These are phyloP conservation scores for Stemphylium beticola DNA, from an alignment of 2,329 filamentous ascomycete species.

Conservation along the genomic window DNA sequence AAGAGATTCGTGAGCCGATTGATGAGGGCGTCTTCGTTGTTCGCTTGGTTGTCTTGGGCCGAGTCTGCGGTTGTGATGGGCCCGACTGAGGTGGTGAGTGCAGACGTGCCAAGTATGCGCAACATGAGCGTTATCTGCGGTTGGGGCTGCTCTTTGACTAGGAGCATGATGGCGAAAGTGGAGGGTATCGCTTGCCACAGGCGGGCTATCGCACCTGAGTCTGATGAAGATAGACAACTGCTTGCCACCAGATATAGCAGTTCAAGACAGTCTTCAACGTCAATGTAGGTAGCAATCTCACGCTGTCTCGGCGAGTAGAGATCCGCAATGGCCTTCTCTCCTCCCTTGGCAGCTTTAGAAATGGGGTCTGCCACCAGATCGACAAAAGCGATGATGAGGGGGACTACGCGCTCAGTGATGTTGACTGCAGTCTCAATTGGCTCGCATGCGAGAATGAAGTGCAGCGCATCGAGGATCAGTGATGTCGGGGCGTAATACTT, in stretches of 20 bases:
- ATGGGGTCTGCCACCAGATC: slow-evolving; percentile 63
- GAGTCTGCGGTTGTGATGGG: slow-evolving; percentile 62
- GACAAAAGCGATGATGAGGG: slow-evolving; percentile 53
- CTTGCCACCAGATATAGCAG: slow-evolving; percentile 69
- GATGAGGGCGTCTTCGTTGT: slow-evolving; percentile 58
- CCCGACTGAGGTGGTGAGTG: slow-evolving; percentile 68
- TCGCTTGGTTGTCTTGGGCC: slow-evolving; percentile 38
- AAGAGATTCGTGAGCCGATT: slow-evolving; percentile 69
- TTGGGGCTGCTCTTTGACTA: slow-evolving; percentile 70
- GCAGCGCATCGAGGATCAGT: slow-evolving; percentile 68
- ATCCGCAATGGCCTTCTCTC: slow-evolving; percentile 33
- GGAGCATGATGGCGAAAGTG: slow-evolving; percentile 70
- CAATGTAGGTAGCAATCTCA: slow-evolving; percentile 63
- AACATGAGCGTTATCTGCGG: slow-evolving; percentile 69
- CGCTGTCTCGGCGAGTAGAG: slow-evolving; percentile 48
- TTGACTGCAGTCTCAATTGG: slow-evolving; percentile 64
- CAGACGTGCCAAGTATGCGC: slow-evolving; percentile 70
- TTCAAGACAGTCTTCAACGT: slow-evolving; percentile 68
- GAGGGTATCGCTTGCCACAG: slow-evolving; percentile 74
- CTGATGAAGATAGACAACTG: slow-evolving; percentile 58
- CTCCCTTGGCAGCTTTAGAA: slow-evolving; percentile 42
- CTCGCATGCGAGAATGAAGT: slow-evolving; percentile 68
- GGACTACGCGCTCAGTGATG: slow-evolving; percentile 63
- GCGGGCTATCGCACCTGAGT: slow-evolving; percentile 48
- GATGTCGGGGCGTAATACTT: slow-evolving; percentile 67